phyloP scores from a whole-genome alignment of 2,329 filamentous ascomycete species.

The Ophiostoma australiae region DNA sequence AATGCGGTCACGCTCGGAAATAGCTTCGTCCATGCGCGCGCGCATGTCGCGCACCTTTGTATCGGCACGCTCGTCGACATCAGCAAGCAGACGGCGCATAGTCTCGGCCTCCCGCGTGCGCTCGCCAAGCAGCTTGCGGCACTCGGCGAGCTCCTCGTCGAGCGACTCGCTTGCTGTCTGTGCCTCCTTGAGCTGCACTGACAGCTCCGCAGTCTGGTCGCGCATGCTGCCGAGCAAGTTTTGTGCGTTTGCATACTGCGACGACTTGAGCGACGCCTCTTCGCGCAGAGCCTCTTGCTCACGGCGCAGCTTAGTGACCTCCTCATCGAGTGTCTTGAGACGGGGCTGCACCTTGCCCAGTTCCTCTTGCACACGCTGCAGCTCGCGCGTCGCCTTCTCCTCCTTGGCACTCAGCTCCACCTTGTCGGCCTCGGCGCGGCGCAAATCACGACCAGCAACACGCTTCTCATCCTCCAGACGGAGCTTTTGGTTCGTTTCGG shows the following conservation, averaged over 20 bases:
- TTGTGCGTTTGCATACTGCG: constrained; percentile 81
- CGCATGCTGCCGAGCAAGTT: constrained; percentile 86
- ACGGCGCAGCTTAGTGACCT: constrained; percentile 61
- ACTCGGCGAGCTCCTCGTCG: constrained; percentile 87
- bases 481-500: constrained; percentile 65
- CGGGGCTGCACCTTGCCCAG: constrained; percentile 59
- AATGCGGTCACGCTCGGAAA: constrained; percentile 89
- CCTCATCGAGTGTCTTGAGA: constrained; percentile 65
- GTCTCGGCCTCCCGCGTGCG: constrained; percentile 89
- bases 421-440: constrained; percentile 72
- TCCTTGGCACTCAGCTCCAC: constrained; percentile 68
- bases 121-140: constrained; percentile 79
- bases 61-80: constrained; percentile 80
- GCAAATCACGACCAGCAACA: constrained; percentile 68
- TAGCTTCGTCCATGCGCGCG: constrained; percentile 76
- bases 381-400: constrained; percentile 66
- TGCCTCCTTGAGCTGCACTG: constrained; percentile 85
- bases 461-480: constrained; percentile 76
- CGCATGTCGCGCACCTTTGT: constrained; percentile 81
- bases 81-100: constrained; percentile 82
- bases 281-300: constrained; percentile 67
- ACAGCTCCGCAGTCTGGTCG: constrained; percentile 82
- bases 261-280: constrained; percentile 76
- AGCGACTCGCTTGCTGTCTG: constrained; percentile 75
- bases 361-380: constrained; percentile 69